These are phyloP conservation scores for Colletotrichum phormii DNA, from an alignment of 2,329 filamentous ascomycete species.

Conservation along the genomic window DNA sequence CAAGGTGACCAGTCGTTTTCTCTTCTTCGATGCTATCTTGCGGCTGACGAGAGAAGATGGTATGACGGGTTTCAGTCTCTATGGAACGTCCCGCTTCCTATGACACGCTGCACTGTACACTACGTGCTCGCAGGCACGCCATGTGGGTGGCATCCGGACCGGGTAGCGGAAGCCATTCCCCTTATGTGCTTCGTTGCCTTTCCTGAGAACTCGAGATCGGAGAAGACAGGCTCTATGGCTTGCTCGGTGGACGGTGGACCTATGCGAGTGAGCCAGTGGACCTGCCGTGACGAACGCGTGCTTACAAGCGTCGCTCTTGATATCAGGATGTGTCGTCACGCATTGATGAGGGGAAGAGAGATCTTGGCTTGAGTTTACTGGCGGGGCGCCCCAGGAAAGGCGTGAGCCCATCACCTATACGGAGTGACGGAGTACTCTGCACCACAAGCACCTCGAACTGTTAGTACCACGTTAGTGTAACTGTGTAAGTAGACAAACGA, in stretches of 20 bases:
- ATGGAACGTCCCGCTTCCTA: neutral
- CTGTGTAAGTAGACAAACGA: neutral
- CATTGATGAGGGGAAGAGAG: conserved; percentile 14
- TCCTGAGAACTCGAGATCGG: conserved; percentile 13
- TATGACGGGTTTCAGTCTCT: conserved; percentile 9
- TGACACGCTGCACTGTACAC: conserved; percentile 2
- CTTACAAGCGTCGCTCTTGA: conserved; percentile 2
- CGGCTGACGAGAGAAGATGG: conserved; percentile 21
- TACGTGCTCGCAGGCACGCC: conserved; percentile 27
- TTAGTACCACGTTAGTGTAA: neutral
- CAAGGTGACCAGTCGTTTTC: conserved; percentile 3
- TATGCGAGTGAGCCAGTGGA: conserved; percentile 19
- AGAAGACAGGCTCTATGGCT: neutral
- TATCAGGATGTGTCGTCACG: conserved; percentile 12
- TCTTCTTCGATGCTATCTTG: neutral
- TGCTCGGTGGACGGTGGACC: conserved; percentile 17
- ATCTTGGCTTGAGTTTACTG: neutral
- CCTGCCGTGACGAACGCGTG: conserved; percentile 3
- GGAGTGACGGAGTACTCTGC: no score
- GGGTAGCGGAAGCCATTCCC: conserved; percentile 21
- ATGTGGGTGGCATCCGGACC: conserved; percentile 25
- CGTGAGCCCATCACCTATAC: neutral
- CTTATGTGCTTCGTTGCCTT: conserved; percentile 6
- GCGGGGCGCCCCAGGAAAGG: neutral
- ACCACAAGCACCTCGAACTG: neutral